These are phyloP conservation scores for Solanum appendiculatum DNA, from an alignment of 257 asterid species.

Conservation along the genomic window DNA sequence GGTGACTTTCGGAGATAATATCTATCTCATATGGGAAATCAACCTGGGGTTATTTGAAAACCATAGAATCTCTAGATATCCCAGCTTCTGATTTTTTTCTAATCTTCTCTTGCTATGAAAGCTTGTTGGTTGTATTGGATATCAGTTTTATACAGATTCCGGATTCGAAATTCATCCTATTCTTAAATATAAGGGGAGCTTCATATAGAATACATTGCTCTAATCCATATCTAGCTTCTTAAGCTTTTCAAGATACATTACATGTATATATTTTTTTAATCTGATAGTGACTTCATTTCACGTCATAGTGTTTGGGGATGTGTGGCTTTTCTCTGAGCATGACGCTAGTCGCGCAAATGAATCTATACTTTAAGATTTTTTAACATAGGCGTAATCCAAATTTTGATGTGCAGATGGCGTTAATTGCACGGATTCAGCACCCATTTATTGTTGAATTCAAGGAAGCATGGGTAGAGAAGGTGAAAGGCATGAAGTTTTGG, in stretches of 20 bases:
- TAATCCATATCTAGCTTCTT: background rate
- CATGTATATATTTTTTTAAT: background rate
- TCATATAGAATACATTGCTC: background rate
- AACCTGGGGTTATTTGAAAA: background rate
- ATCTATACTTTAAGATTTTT: background rate
- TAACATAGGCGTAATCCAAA: background rate
- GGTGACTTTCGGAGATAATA: background rate
- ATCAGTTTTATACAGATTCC: background rate
- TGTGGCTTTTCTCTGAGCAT: background rate
- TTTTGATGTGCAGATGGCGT: conserved; percentile 77
- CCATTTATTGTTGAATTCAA: conserved; percentile 92
- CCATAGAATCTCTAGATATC: background rate
- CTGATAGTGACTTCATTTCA: background rate
- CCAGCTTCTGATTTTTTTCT: background rate
- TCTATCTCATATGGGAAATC: background rate
- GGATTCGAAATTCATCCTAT: background rate
- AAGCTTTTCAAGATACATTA: background rate
- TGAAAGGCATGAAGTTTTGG: conserved; percentile 13
- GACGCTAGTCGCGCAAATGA: background rate
- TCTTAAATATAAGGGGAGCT: background rate
- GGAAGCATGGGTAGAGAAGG: conserved; percentile 99
- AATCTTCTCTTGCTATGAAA: background rate
- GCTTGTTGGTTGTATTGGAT: background rate
- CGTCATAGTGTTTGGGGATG: background rate
- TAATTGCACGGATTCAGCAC: conserved; percentile 85